Conservation (phyloP, 176 grass and related monocot species). For the Thalia dealbata region DNA sequence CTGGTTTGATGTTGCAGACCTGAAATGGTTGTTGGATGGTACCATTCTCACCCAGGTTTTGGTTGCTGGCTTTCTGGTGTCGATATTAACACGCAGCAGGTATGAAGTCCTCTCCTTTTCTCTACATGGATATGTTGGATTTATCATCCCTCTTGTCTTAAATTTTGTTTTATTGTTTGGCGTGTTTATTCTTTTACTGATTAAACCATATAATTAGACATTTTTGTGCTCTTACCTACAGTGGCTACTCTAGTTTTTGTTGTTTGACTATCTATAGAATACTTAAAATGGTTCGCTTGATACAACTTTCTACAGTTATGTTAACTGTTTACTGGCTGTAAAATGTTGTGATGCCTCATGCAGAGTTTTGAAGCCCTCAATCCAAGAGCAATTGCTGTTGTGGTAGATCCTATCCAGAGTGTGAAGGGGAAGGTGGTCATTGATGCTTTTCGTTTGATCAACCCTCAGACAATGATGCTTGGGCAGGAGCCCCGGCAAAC, state of each 20-base stretch:
- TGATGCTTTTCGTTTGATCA: slow-evolving; percentile 95
- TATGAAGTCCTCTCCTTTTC: slow-evolving; percentile 4
- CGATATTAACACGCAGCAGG: slow-evolving; percentile 98
- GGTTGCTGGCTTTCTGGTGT: slow-evolving; percentile 95
- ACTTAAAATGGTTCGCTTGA: too few relatives aligned
- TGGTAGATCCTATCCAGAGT: slow-evolving; percentile 96
- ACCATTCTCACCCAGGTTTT: slow-evolving; percentile 96
- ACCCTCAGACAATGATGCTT: slow-evolving; percentile 99
- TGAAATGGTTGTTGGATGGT: slow-evolving; percentile 99
- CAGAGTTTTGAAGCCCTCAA: slow-evolving; percentile 99
- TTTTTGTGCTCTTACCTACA: too few relatives aligned
- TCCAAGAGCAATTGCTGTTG: slow-evolving; percentile 90
- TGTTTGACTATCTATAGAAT: neutral
- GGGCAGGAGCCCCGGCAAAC: slow-evolving; percentile 94
- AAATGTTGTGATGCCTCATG: slow-evolving; percentile 8
- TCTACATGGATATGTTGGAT: neutral
- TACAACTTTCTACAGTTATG: neutral
- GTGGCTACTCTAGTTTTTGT: neutral
- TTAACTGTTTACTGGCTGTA: neutral
- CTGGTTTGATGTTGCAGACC: slow-evolving; percentile 39
- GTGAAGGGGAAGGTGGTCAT: slow-evolving; percentile 99
- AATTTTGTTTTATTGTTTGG: too few relatives aligned
- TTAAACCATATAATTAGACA: too few relatives aligned
- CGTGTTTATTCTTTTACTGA: neutral
- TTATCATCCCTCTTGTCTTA: too few relatives aligned